Base-by-base conservation (phyloP, 352 stramenopile genomes). In the Pythium dissimile region DNA sequence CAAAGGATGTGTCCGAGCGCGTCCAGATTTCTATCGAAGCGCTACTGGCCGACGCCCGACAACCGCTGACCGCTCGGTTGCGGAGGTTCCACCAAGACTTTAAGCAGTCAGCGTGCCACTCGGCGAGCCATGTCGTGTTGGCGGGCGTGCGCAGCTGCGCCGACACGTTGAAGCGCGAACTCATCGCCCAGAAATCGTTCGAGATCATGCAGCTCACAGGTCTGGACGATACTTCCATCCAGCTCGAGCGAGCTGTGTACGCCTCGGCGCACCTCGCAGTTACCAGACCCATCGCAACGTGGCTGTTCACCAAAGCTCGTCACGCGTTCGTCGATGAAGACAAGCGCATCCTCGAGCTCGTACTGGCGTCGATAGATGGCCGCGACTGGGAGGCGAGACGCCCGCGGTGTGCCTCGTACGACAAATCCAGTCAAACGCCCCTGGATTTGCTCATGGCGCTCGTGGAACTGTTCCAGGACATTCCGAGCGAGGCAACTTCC, bases 191-290 rank as follows among this genome's bases (percentile, higher is more conserved):
- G 13, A 68, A 68, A 41, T 58, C 38, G 26, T 52, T 49, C 23
- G 61, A 69, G 48, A 28, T 69, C 39, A 55, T 62, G 52, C 61
- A 69, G 45, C 49, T 69, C 61, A 61, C 61, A 20, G 61, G 54
- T 3, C n/a, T 64, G 0, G 61, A 69, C 10, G 54, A 69, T 13
- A 43, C 7, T 28, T 46, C 61, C 11, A 58, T 64, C 28, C n/a
- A 59, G 32, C 49, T 69, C 23, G 47, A 64, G 23, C 61, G 61
- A 13, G 47, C 21, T 3, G 23, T 69, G 39, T 69, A 69, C 54
- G 38, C 35, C 13, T 35, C 48, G 18, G 8, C 64, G 13, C 31
- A 53, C 34, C 16, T 39, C 10, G 54, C 61, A 2, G 49, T 69
- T 13, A 60, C 42, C 3, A 21, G 23, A 12, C 61, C 61, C 5